Evolutionary conservation across 495 filamentous ascomycete species (phyloP).

Genomic region (Terfezia claveryi): DNA sequence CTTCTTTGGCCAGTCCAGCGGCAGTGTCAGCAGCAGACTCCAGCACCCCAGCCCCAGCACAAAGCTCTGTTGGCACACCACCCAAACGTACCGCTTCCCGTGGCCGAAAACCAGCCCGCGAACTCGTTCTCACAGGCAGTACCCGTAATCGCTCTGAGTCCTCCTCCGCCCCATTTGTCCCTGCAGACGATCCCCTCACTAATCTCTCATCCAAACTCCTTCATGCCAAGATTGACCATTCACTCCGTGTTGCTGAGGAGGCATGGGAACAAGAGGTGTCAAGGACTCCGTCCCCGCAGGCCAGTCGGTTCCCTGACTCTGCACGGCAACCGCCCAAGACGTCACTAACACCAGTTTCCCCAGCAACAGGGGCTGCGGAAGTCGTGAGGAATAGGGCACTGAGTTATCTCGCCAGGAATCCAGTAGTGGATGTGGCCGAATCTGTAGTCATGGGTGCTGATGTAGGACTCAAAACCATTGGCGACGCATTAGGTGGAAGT

Average conservation of each 20-base stretch:
- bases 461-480: constrained; percentile 71
- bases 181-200: constrained; percentile 1
- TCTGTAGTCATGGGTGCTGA: constrained; percentile 75
- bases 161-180: not conserved
- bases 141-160: not conserved
- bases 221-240: not conserved
- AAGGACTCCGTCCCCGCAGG: constrained; percentile 6
- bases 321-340: constrained; percentile 22
- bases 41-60: constrained; percentile 4
- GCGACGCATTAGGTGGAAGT: constrained; percentile 65
- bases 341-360: constrained; percentile 22
- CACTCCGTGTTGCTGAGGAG: not conserved
- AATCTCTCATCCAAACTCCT: not conserved
- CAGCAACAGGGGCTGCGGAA: constrained; percentile 6
- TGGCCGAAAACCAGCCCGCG: constrained; percentile 9
- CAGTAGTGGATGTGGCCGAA: constrained; percentile 53
- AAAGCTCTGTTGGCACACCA: constrained; percentile 7
- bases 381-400: constrained; percentile 30
- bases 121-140: constrained; percentile 4
- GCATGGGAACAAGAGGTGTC: not conserved
- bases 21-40: constrained; percentile 4
- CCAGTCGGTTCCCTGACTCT: constrained; percentile 14
- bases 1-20: not conserved
- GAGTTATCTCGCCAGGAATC: constrained; percentile 65
- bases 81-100: constrained; percentile 12